Evolutionary conservation across 495 filamentous ascomycete genomes (phyloP), one percentile per base, ranked within the genome.

Genomic region (Glutinoglossum americanum): DNA sequence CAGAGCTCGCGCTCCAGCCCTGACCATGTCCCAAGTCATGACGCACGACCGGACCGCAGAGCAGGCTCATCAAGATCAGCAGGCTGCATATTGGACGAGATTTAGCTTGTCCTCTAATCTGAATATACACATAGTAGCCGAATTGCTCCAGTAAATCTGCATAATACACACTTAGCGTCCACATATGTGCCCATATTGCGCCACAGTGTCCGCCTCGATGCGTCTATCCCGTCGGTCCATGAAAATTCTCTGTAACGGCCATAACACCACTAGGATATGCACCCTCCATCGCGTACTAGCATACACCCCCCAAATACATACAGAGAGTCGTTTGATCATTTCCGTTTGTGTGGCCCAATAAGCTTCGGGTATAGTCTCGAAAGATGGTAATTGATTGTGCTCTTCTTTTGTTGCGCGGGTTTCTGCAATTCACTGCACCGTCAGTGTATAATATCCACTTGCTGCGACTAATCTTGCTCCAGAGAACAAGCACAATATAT

Each of bases 321-420:
- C 13, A 7, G 37, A 17, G 5, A 2, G 3, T 21, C 21, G 17
- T 21, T 45, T 23, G 49, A 56, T 56, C 30, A 41, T 23, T 81
- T 79, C 72, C 80, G 81, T 74, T 89, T 94, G 63, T 80, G 77
- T 8, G 82, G 80, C 0, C 78, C 77, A 45, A 76, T 77, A 33
- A 98, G 81, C 66, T 81, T 83, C 7, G 85, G 81, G 65, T 93
- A 89, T 73, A 97, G 81, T 60, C 92, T 78, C 64, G 77, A 77
- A 41, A 98, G 70, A 69, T 96, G 89, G 75, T 94, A 94, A 72
- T 98, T 98, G 77, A 97, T 90, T 57, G 80, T 84, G 73, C 83
- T 94, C 74, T 78, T 82, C 68, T 80, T 77, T 64, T 76, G 71
- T n/a, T 73, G 68, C 61, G 76, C 73, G 37, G 82, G 71, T 74